phyloP scores from a whole-genome alignment of 2,329 filamentous ascomycete species.

The Venturia asperata region DNA sequence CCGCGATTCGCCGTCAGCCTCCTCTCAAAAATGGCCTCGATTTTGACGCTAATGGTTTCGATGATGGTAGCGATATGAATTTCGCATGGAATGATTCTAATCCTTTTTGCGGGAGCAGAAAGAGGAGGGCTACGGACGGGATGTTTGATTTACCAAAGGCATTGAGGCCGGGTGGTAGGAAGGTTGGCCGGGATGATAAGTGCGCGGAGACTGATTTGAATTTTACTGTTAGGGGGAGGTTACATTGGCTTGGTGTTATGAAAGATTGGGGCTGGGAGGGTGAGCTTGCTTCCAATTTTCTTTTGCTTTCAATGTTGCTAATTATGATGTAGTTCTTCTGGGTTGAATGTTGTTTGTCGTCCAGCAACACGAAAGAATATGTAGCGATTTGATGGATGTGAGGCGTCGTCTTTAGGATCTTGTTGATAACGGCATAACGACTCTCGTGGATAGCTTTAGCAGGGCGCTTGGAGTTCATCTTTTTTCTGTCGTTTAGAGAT shows the following conservation, averaged over 20 bases:
- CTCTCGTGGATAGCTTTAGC: constrained; percentile 15
- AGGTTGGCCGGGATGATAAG: constrained; percentile 21
- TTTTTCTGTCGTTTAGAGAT: not conserved
- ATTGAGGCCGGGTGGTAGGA: constrained; percentile 17
- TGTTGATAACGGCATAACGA: not conserved
- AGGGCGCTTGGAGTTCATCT: not conserved
- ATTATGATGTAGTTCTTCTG: constrained; percentile 32
- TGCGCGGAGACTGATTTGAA: constrained; percentile 47
- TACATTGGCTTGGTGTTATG: constrained; percentile 68
- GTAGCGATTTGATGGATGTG: too few species aligned
- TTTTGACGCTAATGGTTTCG: constrained; percentile 10
- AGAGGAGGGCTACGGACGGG: constrained; percentile 21
- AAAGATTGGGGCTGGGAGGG: constrained; percentile 66
- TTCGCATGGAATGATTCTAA: constrained; percentile 16
- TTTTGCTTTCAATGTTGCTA: not conserved
- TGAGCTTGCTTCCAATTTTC: constrained; percentile 34
- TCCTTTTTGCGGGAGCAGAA: constrained; percentile 15
- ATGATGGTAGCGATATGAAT: not conserved
- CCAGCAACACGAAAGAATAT: not conserved
- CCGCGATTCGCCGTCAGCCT: constrained; percentile 20
- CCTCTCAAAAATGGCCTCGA: constrained; percentile 21
- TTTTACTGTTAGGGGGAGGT: constrained; percentile 56
- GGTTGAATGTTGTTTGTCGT: constrained; percentile 26
- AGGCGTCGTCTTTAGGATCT: not conserved
- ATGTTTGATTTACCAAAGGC: constrained; percentile 22